Base-by-base conservation (phyloP, 2,329 filamentous ascomycete genomes). In the Tolypocladium tropicale region DNA sequence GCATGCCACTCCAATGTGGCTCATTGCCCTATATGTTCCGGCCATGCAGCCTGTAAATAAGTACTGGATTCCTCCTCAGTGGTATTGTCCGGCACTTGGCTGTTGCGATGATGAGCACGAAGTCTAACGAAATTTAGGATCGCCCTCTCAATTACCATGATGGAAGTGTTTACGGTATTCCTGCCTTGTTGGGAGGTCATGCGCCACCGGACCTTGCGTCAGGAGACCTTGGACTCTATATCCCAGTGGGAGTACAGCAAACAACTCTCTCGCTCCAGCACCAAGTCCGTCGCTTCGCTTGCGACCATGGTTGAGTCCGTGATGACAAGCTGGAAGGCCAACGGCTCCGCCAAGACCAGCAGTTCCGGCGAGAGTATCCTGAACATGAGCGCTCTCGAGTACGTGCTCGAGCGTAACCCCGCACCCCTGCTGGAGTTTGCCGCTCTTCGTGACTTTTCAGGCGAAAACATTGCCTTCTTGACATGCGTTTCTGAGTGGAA, bases 401-500 rank as follows among this genome's bases (percentile, higher is more conserved):
- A 81, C 57, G 80, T 83, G 5, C 72, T 89, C 0, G 72, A 77
- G 55, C 74, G 76, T 53, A 84, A 86, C 64, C 80, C 82, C 0
- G 72, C 76, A 5, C 80, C 81, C 0, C 75, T 89, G 0, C 81
- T 85, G 56, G 70, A 82, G 54, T 89, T 86, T 65, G 84, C 85
- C 0, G 84, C 84, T 0, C 73, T 81, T 1, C 76, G 79, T 37
- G 85, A 88, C 61, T 88, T 88, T 64, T 87, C 84, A 0, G 85
- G 84, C 16, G 85, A 89, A 66, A 89, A 89, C 64, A 84, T 88
- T 60, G 79, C 83, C 36, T 88, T 88, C 65, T 71, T 88, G 2
- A 82, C 76, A 10, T 72, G 74, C n/a, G 77, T 85, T 1, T 70
- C 75, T 1, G 73, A 76, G 52, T 87, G 82, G 80, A 83, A 80